These are phyloP conservation scores for Skeletonema marinoi DNA, from an alignment of 108 stramenopile species.

Conservation along the genomic window DNA sequence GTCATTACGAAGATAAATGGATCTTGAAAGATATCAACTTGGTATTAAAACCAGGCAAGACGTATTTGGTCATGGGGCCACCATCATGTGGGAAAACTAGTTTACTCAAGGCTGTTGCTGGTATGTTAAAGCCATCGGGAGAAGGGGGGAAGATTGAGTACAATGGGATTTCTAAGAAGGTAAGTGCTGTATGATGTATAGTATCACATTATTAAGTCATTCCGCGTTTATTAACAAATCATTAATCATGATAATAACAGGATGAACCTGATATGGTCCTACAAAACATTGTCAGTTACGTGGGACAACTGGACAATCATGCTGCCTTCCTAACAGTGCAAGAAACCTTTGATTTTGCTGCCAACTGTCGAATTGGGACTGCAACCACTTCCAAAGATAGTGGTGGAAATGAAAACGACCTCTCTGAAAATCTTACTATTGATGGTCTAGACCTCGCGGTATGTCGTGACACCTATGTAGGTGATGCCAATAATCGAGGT, in stretches of 20 bases:
- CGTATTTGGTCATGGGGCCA: conserved; percentile 61
- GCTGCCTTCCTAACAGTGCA: conserved; percentile 72
- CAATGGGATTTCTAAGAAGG: conserved; percentile 49
- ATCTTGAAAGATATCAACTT: conserved; percentile 63
- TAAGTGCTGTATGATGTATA: not conserved
- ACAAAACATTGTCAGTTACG: conserved; percentile 48
- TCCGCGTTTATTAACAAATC: too few species aligned
- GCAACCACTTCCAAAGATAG: not conserved
- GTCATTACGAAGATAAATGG: conserved; percentile 36
- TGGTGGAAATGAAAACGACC: conserved; percentile 3
- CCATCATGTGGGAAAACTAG: conserved; percentile 56
- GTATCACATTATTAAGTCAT: too few species aligned
- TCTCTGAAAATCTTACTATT: conserved; percentile 55
- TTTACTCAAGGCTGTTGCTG: conserved; percentile 50
- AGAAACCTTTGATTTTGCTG: conserved; percentile 82
- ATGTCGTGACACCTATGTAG: conserved; percentile 82
- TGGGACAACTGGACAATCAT: conserved; percentile 76
- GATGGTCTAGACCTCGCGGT: conserved; percentile 66
- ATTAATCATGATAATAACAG: not conserved
- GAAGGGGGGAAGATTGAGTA: conserved; percentile 40
- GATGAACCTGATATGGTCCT: conserved; percentile 48
- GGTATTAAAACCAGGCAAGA: conserved; percentile 68
- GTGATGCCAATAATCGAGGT: conserved; percentile 78
- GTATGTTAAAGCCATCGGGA: conserved; percentile 8
- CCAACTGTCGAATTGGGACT: conserved; percentile 54